Evolutionary conservation across 192 early-diverging fungal genomes (phyloP).

Genomic region (Oehlia diaphana): DNA sequence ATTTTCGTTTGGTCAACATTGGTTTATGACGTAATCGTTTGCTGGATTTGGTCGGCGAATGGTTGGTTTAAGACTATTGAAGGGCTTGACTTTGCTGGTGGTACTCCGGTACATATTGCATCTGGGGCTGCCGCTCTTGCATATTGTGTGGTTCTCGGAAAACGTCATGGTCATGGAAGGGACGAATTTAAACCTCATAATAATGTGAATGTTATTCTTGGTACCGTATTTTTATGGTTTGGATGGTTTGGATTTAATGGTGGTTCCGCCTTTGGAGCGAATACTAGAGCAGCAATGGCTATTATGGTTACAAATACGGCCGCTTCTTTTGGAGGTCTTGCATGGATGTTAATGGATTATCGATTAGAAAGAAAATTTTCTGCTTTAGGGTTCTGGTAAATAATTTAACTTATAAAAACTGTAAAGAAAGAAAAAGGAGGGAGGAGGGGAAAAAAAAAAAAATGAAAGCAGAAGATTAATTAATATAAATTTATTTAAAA

Average conservation of each 20-base stretch:
- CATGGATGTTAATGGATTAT: conserved; percentile 85
- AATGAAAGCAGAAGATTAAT: too few species aligned
- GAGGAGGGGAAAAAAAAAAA: too few species aligned
- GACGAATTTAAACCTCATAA: conserved; percentile 85
- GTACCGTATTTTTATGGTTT: conserved; percentile 89
- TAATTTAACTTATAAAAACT: too few species aligned
- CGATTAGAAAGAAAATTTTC: conserved; percentile 81
- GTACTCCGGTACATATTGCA: conserved; percentile 92
- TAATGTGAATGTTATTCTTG: conserved; percentile 90
- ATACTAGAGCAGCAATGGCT: conserved; percentile 86
- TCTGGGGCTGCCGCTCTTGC: conserved; percentile 90
- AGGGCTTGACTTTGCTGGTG: conserved; percentile 92
- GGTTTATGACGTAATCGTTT: conserved; percentile 93
- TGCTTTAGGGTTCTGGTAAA: conserved; percentile 77
- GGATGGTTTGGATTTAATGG: conserved; percentile 98
- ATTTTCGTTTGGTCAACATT: conserved; percentile 94
- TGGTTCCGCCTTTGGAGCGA: conserved; percentile 81
- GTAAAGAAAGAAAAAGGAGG: too few species aligned
- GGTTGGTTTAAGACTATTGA: conserved; percentile 87
- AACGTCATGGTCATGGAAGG: conserved; percentile 70
- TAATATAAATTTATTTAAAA: too few species aligned
- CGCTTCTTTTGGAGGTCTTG: conserved; percentile 75
- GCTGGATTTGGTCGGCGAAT: conserved; percentile 88
- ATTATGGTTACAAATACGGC: conserved; percentile 86
- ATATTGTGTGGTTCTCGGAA: conserved; percentile 81